These are phyloP conservation scores for Scutellaria galericulata DNA, from an alignment of 257 asterid species.

Conservation along the genomic window DNA sequence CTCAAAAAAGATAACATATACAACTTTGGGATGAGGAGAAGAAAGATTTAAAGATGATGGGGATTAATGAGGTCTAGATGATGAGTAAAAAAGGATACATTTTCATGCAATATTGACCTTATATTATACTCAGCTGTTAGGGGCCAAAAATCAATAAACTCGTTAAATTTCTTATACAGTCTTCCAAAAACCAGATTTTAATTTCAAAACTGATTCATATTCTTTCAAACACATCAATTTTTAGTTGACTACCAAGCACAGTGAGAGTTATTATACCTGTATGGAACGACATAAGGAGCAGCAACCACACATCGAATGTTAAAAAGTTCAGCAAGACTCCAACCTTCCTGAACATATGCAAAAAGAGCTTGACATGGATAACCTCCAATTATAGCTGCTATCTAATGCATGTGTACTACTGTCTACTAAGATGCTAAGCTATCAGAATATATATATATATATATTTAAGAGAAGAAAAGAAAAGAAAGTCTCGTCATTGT, in stretches of 20 bases:
- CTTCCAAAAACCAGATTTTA: slow-evolving; percentile 11
- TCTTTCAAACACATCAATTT: slow-evolving; percentile 14
- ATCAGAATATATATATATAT: neutral
- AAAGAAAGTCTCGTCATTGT: neutral
- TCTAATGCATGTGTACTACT: neutral
- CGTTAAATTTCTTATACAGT: neutral
- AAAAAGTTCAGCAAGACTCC: slow-evolving; percentile 97
- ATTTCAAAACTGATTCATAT: slow-evolving; percentile 4
- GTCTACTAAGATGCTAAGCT: slow-evolving; percentile 10
- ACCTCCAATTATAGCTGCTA: slow-evolving; percentile 15
- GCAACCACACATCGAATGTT: slow-evolving; percentile 75
- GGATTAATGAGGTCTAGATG: slow-evolving; percentile 3
- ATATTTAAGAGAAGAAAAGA: neutral
- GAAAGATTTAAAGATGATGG: neutral
- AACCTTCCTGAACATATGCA: slow-evolving; percentile 78
- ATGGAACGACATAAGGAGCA: slow-evolving; percentile 97
- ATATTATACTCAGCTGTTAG: neutral
- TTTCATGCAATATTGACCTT: slow-evolving; percentile 2
- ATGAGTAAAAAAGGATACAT: slow-evolving; percentile 8
- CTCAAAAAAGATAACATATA: neutral
- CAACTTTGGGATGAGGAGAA: neutral
- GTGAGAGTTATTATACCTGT: slow-evolving; percentile 56
- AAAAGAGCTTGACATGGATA: slow-evolving; percentile 22
- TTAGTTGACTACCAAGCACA: neutral
- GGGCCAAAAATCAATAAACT: neutral